phyloP scores from a whole-genome alignment of 2,329 filamentous ascomycete genomes.

The Alternaria atra region DNA sequence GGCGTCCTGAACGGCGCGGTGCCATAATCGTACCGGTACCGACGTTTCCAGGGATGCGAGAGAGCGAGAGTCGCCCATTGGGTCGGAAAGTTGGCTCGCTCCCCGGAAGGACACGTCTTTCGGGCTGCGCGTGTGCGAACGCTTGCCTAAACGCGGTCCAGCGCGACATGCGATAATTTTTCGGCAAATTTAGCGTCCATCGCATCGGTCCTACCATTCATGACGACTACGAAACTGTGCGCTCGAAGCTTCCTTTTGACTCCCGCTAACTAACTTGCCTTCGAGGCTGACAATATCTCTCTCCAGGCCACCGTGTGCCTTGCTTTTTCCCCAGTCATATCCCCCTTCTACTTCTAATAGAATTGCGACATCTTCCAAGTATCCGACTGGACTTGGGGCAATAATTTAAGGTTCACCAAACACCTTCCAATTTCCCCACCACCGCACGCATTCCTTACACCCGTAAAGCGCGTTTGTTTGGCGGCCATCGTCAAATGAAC shows the following conservation, averaged over 20 bases:
- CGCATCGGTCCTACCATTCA: conserved; percentile 24
- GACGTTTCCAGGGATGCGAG: conserved; percentile 13
- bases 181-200: conserved; percentile 25
- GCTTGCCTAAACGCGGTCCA: conserved; percentile 10
- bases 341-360: conserved; percentile 11
- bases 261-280: conserved; percentile 39
- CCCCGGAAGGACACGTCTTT: conserved; percentile 30
- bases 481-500: conserved; percentile 98
- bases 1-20: conserved; percentile 26
- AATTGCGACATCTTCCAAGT: conserved; percentile 20
- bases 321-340: conserved; percentile 20
- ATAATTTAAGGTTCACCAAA: conserved; percentile 19
- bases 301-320: conserved; percentile 40
- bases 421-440: conserved; percentile 25
- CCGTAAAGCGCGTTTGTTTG: conserved; percentile 82
- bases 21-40: conserved; percentile 30
- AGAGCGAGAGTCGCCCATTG: conserved; percentile 20
- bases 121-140: conserved; percentile 6
- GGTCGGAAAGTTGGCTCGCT: conserved; percentile 22
- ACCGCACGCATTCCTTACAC: conserved; percentile 32
- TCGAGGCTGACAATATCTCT: conserved; percentile 33
- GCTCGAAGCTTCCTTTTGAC: conserved; percentile 40
- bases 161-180: conserved; percentile 28
- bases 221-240: conserved; percentile 35
- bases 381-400: conserved; percentile 19